These are phyloP conservation scores for Glycine tomentella DNA, from an alignment of 306 rosid genomes.

Conservation along the genomic window DNA sequence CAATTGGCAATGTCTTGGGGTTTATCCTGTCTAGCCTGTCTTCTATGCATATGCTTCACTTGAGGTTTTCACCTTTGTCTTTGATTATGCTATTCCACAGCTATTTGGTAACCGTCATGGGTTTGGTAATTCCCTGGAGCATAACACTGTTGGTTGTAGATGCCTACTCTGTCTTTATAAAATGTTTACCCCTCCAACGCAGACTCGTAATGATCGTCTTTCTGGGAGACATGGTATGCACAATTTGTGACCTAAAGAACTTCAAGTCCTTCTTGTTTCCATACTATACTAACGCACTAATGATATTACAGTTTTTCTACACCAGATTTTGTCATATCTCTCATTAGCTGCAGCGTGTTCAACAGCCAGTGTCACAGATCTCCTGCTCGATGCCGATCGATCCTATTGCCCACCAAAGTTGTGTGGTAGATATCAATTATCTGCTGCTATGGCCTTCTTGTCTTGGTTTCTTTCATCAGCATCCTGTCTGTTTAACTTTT, in stretches of 20 bases:
- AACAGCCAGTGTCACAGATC: conserved; percentile 72
- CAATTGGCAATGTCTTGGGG: not conserved
- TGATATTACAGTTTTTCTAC: conserved; percentile 24
- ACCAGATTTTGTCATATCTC: conserved; percentile 75
- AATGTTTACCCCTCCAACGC: conserved; percentile 64
- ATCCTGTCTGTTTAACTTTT: conserved; percentile 83
- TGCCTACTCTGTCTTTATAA: conserved; percentile 74
- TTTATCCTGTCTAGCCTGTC: conserved; percentile 25
- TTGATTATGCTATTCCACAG: conserved; percentile 57
- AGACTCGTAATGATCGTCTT: conserved; percentile 60
- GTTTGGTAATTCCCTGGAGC: conserved; percentile 92
- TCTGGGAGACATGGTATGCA: conserved; percentile 76
- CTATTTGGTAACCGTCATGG: conserved; percentile 90
- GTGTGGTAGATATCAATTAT: conserved; percentile 82
- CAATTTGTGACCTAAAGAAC: conserved; percentile 9
- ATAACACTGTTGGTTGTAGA: conserved; percentile 73
- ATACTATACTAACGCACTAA: conserved; percentile 31
- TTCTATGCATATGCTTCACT: conserved; percentile 19
- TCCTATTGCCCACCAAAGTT: conserved; percentile 64
- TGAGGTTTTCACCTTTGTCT: not conserved
- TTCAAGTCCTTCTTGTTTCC: conserved; percentile 12
- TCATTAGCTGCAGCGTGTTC: conserved; percentile 88
- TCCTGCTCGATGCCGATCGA: conserved; percentile 55
- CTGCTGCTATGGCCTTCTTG: conserved; percentile 92
- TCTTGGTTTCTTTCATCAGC: conserved; percentile 86